Evolutionary conservation across 176 grass and related monocot species (phyloP).

Genomic region (Eleusine indica): DNA sequence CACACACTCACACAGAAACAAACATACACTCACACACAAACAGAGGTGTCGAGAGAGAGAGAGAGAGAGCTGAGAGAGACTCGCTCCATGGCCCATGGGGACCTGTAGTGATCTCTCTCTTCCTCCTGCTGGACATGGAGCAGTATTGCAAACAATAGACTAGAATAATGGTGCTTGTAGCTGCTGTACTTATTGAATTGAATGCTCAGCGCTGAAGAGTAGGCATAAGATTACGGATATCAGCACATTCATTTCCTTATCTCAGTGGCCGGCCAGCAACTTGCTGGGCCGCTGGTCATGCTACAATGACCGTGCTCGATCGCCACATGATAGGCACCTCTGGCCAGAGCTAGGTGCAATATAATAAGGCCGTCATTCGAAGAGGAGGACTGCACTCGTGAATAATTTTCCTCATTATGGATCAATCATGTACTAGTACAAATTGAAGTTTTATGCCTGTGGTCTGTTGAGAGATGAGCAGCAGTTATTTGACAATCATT

Average conservation of each 20-base stretch:
- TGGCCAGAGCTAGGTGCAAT: not conserved
- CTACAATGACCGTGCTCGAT: not conserved
- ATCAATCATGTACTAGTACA: not conserved
- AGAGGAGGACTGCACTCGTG: not conserved
- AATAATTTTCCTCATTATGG: not conserved
- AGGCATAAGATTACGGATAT: conserved; percentile 1
- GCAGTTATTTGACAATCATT: no score
- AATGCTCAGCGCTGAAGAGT: conserved; percentile 16
- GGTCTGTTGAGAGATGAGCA: not conserved
- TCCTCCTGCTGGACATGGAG: not conserved
- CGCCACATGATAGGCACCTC: not conserved
- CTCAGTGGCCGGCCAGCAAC: not conserved
- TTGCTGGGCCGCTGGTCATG: not conserved
- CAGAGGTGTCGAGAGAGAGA: no score
- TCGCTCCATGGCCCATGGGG: no score
- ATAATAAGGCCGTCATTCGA: not conserved
- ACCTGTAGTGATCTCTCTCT: not conserved
- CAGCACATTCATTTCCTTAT: conserved; percentile 8
- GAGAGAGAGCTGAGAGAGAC: no score
- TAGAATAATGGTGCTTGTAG: not conserved
- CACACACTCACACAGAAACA: not conserved
- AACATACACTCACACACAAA: not conserved
- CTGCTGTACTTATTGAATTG: not conserved
- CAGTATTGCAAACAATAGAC: not conserved
- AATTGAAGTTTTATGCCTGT: not conserved